Evolutionary conservation across 148 eudicot genomes (phyloP).

Genomic region (Cornus suecica): DNA sequence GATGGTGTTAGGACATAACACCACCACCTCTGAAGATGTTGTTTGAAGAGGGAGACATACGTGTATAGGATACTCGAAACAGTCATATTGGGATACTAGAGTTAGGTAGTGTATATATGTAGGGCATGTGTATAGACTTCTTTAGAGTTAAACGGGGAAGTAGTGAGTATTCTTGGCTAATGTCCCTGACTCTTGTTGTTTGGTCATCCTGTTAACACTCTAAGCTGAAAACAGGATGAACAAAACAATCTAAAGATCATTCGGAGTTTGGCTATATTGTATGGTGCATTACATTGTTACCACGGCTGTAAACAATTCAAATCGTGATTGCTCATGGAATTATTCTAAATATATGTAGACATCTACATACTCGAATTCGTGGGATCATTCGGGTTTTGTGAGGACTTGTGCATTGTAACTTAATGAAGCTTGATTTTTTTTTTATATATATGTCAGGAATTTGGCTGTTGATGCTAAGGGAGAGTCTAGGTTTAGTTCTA

Average conservation of each 20-base stretch:
- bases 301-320: too few relatives aligned
- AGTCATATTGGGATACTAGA: constrained; percentile 20
- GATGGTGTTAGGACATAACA: background rate
- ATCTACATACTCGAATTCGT: constrained; percentile 32
- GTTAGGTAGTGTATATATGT: too few relatives aligned
- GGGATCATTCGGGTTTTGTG: constrained; percentile 59
- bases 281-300: too few relatives aligned
- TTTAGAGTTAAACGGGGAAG: too few relatives aligned
- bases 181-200: background rate
- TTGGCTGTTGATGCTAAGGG: constrained; percentile 10
- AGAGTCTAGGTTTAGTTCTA: constrained; percentile 13
- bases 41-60: background rate
- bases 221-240: background rate
- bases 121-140: too few relatives aligned
- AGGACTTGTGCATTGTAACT: constrained; percentile 51
- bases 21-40: background rate
- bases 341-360: too few relatives aligned
- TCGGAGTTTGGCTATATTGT: too few relatives aligned
- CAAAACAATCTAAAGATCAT: too few relatives aligned
- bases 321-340: too few relatives aligned
- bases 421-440: constrained; percentile 46
- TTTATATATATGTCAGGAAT: constrained; percentile 27
- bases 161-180: too few relatives aligned
- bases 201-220: background rate
- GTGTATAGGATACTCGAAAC: background rate